phyloP scores from a whole-genome alignment of 306 rosid genomes.

The Fragaria iinumae region DNA sequence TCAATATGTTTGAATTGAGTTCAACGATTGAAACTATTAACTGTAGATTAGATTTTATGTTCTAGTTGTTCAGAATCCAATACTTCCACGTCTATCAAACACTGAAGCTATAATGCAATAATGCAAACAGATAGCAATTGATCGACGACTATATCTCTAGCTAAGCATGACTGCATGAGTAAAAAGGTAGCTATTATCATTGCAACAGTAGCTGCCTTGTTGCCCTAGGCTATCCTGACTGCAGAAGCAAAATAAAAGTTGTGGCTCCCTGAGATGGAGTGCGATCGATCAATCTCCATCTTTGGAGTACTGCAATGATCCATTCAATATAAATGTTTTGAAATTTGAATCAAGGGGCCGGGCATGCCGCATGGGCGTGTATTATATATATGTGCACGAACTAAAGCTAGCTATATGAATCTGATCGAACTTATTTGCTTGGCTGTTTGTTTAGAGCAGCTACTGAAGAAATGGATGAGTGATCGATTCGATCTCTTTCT shows the following conservation, averaged over 20 bases:
- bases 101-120: background rate
- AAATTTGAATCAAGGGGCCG: background rate
- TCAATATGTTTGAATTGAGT: no score
- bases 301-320: background rate
- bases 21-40: no score
- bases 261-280: slow-evolving; percentile 10
- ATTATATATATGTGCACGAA: background rate
- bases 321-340: background rate
- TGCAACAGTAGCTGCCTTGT: background rate
- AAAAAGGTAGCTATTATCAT: background rate
- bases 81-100: background rate
- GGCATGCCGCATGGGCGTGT: background rate
- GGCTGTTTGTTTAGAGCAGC: background rate
- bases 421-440: background rate
- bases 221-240: background rate
- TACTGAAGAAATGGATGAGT: background rate
- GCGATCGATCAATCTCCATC: background rate
- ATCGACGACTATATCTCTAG: background rate
- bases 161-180: background rate
- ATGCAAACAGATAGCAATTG: background rate
- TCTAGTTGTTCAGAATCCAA: background rate
- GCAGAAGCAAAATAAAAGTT: slow-evolving; percentile 1
- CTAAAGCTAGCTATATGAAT: background rate
- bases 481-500: background rate
- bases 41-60: no score